Base-by-base conservation (phyloP, 177 flowering plant genomes). In the Vitis hybrid region DNA sequence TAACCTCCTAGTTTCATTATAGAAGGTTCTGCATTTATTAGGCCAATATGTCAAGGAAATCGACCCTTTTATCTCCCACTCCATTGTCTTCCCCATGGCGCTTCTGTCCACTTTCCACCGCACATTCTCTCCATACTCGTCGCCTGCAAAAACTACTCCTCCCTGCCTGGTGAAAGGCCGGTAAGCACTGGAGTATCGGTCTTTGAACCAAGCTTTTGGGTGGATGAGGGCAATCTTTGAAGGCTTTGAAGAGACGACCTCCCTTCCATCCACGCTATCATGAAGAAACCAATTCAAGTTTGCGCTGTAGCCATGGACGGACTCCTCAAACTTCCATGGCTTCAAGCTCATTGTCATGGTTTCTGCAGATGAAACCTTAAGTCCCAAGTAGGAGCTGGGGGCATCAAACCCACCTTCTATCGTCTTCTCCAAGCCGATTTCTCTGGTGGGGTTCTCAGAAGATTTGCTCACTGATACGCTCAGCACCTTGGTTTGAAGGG, bases 301-400 rank as follows among this genome's bases (percentile, higher is more conserved):
- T 2, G 81, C 94, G 11, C 80, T 86, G 72, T 81, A 68, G 1
- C 95, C 97, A 19, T 74, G 15, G 0, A 89, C 89, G 2, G 95
- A 89, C 63, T 91, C 85, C 76, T 94, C 98, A 58, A 91, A 94
- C 69, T 86, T 92, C 98, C 98, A 94, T 10, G 98, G 97, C 76
- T 86, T 91, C 71, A 94, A 51, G 78, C 75, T 86, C 74, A 76
- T 74, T 0, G 87, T 88, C 59, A 70, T 16, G 12, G 82, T 82
- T 75, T 94, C 98, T 5, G 81, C 84, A 0, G 86, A 89, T 1
- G 95, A 66, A 14, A 84, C 67, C 33, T 68, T 84, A 26, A 94
- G 66, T 11, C 90, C 97, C 33, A 87, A 14, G 70, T 72, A 73
- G 9, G 80, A 55, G 61, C 71, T 80, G 0, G 92, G 86, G 1